Evolutionary conservation across 352 stramenopile genomes (phyloP).

Genomic region (Phytophthora pinifolia): DNA sequence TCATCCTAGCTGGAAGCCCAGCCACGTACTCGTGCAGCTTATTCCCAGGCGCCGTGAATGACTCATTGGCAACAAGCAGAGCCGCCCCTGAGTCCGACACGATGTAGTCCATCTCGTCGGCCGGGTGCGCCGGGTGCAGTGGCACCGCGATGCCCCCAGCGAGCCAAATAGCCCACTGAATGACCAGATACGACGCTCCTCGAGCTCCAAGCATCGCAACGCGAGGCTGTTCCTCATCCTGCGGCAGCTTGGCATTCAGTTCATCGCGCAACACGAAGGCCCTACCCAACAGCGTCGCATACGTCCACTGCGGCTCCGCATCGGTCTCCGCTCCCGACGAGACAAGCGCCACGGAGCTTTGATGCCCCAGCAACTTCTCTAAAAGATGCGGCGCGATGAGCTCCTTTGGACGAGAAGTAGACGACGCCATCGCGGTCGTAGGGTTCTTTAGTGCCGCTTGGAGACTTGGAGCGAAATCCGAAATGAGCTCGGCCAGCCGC

Average conservation of each 20-base stretch:
- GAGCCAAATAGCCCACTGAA: slow-evolving; percentile 81
- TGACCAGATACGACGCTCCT: slow-evolving; percentile 54
- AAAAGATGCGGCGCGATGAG: slow-evolving; percentile 32
- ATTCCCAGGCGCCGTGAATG: slow-evolving; percentile 24
- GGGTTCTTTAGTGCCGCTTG: neutral
- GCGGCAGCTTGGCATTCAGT: slow-evolving; percentile 18
- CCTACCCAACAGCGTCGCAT: slow-evolving; percentile 39
- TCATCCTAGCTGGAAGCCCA: slow-evolving; percentile 16
- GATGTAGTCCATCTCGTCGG: slow-evolving; percentile 76
- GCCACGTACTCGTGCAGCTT: slow-evolving; percentile 31
- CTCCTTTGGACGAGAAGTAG: neutral
- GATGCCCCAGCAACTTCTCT: slow-evolving; percentile 30
- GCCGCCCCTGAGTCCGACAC: slow-evolving; percentile 52
- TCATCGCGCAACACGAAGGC: slow-evolving; percentile 36
- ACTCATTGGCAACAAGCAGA: slow-evolving; percentile 52
- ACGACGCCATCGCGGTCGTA: slow-evolving; percentile 1
- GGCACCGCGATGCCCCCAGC: slow-evolving; percentile 65
- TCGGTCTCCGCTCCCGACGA: slow-evolving; percentile 4
- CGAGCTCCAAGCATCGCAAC: slow-evolving; percentile 47
- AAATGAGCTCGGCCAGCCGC: slow-evolving; percentile 4
- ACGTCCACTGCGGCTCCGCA: slow-evolving; percentile 36
- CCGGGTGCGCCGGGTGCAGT: slow-evolving; percentile 54
- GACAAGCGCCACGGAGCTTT: slow-evolving; percentile 22
- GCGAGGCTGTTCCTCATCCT: slow-evolving; percentile 27
- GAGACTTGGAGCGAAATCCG: slow-evolving; percentile 1